Evolutionary conservation across 495 filamentous ascomycete species (phyloP).

Genomic region (Daldinia grandis): DNA sequence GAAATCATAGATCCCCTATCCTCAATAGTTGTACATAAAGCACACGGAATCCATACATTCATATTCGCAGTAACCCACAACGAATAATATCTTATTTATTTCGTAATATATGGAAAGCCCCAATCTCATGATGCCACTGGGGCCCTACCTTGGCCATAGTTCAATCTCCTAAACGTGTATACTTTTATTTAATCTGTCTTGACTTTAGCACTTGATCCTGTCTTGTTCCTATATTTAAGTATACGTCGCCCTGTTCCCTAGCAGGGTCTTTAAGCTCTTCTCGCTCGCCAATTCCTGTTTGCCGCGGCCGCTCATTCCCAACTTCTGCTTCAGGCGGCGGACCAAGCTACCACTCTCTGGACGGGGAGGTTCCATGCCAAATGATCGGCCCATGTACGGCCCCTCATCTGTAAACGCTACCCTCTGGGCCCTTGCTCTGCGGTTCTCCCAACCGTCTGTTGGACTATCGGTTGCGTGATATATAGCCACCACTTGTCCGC

Average conservation of each 20-base stretch:
- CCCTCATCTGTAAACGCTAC: conserved; percentile 41
- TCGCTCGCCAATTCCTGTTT: conserved; percentile 16
- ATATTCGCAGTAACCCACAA: not conserved
- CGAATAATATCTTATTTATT: not conserved
- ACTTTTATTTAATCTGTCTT: not conserved
- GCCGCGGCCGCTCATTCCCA: conserved; percentile 5
- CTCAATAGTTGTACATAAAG: not conserved
- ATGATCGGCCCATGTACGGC: conserved; percentile 44
- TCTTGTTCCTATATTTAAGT: not conserved
- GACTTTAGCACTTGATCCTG: not conserved
- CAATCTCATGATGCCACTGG: not conserved
- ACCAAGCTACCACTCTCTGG: conserved; percentile 22
- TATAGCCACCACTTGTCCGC: conserved; percentile 38
- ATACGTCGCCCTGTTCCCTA: conserved; percentile 24
- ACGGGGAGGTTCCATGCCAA: conserved; percentile 10
- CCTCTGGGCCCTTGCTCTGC: conserved; percentile 40
- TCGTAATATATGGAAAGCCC: not conserved
- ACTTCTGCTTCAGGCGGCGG: conserved; percentile 17
- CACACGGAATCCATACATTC: not conserved
- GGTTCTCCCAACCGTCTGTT: conserved; percentile 44
- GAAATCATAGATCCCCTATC: too few species aligned
- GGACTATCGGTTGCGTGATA: conserved; percentile 46
- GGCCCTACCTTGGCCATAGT: not conserved
- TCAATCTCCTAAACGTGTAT: not conserved
- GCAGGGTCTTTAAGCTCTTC: conserved; percentile 31